These are phyloP conservation scores for Boletellus deceptivus DNA, from an alignment of 1,284 basidiomycete species.

Conservation along the genomic window DNA sequence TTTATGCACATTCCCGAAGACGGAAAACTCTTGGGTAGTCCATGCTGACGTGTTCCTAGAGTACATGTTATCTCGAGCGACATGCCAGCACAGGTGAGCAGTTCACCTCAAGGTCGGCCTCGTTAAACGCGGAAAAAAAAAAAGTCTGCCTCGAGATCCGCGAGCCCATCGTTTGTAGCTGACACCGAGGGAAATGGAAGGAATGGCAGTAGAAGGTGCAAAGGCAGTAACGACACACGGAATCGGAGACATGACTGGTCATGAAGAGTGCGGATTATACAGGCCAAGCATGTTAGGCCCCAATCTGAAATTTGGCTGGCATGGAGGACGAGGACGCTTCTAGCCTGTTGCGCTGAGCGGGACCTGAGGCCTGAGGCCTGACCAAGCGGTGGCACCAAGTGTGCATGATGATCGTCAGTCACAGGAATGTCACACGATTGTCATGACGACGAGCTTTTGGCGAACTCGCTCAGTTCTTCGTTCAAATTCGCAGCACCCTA, in stretches of 20 bases:
- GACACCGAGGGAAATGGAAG: slow-evolving; percentile 1
- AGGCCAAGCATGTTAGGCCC: background rate
- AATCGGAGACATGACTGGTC: slow-evolving; percentile 22
- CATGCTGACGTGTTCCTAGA: slow-evolving; percentile 20
- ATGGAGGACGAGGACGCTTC: background rate
- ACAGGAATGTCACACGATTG: too few relatives aligned
- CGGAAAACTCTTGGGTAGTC: slow-evolving; percentile 23
- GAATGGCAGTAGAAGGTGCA: background rate
- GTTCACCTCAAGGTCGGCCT: slow-evolving; percentile 12
- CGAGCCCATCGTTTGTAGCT: background rate
- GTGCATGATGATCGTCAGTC: too few relatives aligned
- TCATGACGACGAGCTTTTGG: too few relatives aligned
- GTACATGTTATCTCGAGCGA: background rate
- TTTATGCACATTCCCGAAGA: too few relatives aligned
- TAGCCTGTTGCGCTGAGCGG: slow-evolving; percentile 6
- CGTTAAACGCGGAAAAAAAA: too few relatives aligned
- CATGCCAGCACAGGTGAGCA: background rate
- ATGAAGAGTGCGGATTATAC: slow-evolving; percentile 8
- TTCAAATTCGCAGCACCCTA: too few relatives aligned
- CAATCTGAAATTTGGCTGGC: slow-evolving; percentile 12
- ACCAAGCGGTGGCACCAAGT: too few relatives aligned
- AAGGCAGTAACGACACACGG: slow-evolving; percentile 15
- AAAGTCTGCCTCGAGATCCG: slow-evolving; percentile 19
- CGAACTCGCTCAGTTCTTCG: too few relatives aligned
- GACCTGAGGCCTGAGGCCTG: too few relatives aligned